phyloP scores from a whole-genome alignment of 805 yeast species.

The Hanseniaspora nectarophila region DNA sequence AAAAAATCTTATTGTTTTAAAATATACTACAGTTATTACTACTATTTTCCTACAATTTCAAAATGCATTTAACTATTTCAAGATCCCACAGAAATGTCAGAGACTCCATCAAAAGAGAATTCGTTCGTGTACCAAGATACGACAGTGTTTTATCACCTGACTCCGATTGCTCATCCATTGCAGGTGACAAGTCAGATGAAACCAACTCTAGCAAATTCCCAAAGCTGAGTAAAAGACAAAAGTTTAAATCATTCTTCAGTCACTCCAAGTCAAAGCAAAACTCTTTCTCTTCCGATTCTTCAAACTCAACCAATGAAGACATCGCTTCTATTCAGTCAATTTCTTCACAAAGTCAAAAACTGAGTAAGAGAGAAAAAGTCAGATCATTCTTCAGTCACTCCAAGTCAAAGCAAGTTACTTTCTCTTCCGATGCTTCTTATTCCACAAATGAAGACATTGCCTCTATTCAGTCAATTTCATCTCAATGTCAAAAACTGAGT shows the following conservation, averaged over 20 bases:
- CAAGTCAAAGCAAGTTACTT: background rate
- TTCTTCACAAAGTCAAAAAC: background rate
- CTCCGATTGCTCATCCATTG: background rate
- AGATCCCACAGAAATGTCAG: background rate
- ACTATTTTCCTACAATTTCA: background rate
- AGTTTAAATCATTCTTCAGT: background rate
- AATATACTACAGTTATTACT: background rate
- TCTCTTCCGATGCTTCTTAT: background rate
- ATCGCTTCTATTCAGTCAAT: background rate
- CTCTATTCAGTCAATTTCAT: background rate
- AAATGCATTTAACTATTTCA: background rate
- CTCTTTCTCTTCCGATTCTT: background rate
- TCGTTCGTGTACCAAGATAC: too few species aligned
- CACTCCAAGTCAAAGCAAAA: background rate
- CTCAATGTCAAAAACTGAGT: background rate
- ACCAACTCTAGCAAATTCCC: background rate
- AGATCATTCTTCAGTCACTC: background rate
- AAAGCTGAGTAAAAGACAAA: background rate
- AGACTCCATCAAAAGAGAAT: too few species aligned
- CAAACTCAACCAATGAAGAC: background rate
- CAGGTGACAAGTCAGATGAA: background rate
- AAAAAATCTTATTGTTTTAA: background rate
- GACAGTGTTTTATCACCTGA: too few species aligned
- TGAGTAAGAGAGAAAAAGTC: background rate
- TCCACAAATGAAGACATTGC: background rate